These are phyloP conservation scores for Epithele typhae DNA, from an alignment of 768 basidiomycete genomes.

Conservation along the genomic window DNA sequence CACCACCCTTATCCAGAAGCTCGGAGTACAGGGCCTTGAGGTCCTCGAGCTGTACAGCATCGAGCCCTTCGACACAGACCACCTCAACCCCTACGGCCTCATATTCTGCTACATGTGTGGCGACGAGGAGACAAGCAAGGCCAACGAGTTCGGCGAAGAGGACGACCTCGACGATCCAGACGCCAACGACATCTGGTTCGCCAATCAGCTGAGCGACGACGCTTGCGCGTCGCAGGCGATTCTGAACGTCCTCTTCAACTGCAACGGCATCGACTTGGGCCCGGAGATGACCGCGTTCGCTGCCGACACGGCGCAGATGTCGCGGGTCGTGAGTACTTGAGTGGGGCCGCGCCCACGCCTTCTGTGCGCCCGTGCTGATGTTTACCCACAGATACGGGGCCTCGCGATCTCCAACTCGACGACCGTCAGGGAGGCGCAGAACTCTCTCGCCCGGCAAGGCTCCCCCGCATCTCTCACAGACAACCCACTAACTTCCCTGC, in stretches of 20 bases:
- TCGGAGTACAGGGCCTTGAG: constrained; percentile 50
- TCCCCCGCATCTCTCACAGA: constrained; percentile 3
- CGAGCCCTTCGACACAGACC: constrained; percentile 59
- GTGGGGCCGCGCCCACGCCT: background rate
- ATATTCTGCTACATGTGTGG: constrained; percentile 62
- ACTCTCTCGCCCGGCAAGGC: constrained; percentile 53
- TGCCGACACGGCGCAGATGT: constrained; percentile 51
- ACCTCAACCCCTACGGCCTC: constrained; percentile 53
- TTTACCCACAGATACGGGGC: constrained; percentile 50
- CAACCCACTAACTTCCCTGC: background rate
- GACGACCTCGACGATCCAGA: constrained; percentile 39
- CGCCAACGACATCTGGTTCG: constrained; percentile 59
- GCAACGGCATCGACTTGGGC: constrained; percentile 47
- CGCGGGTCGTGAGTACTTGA: constrained; percentile 43
- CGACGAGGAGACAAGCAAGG: constrained; percentile 38
- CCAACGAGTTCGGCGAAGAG: background rate
- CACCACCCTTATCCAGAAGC: constrained; percentile 47
- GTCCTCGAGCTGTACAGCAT: constrained; percentile 60
- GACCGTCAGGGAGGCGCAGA: constrained; percentile 51
- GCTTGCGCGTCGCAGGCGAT: constrained; percentile 63
- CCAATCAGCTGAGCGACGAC: constrained; percentile 63
- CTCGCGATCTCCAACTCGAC: constrained; percentile 56
- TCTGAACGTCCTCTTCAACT: constrained; percentile 56
- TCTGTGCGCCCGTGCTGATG: background rate
- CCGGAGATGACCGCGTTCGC: constrained; percentile 40